phyloP scores from a whole-genome alignment of 768 basidiomycete genomes.

The Pulveroboletus sp. region DNA sequence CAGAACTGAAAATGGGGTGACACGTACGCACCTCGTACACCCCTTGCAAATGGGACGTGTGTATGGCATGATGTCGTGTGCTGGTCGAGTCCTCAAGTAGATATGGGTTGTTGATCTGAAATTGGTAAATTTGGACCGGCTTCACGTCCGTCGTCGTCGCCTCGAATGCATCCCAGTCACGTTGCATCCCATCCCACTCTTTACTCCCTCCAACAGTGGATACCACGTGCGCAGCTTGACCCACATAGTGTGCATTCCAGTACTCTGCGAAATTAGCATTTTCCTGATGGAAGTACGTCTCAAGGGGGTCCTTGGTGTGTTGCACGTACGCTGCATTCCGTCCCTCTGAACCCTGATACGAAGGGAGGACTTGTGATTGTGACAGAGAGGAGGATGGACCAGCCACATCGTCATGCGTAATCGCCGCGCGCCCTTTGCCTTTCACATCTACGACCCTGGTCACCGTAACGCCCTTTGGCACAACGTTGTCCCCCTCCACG shows the following conservation, averaged over 20 bases:
- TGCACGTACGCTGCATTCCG: conserved; percentile 15
- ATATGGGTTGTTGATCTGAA: conserved; percentile 78
- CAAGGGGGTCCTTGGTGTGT: conserved; percentile 42
- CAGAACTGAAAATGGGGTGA: conserved; percentile 7
- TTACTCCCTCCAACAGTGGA: conserved; percentile 26
- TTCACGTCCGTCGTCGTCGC: conserved; percentile 64
- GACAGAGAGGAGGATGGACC: conserved; percentile 4
- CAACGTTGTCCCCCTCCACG: conserved; percentile 76
- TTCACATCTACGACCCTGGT: conserved; percentile 42
- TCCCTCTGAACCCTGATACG: conserved; percentile 19
- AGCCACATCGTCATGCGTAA: neutral
- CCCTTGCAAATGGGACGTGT: conserved; percentile 26
- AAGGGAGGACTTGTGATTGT: conserved; percentile 7
- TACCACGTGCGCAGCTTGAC: conserved; percentile 4
- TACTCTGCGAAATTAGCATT: conserved; percentile 62
- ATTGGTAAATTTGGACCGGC: conserved; percentile 56
- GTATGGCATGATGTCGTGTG: conserved; percentile 43
- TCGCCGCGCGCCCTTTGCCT: conserved; percentile 56
- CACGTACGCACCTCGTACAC: conserved; percentile 38
- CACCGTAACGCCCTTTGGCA: conserved; percentile 40
- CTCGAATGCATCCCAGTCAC: conserved; percentile 79
- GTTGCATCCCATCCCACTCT: conserved; percentile 64
- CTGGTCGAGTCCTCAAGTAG: conserved; percentile 52
- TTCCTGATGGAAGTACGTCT: conserved; percentile 67
- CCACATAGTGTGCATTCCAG: conserved; percentile 46